Percentiles rank a stretch among this genome's conserved stretches.
phyloP scores from a whole-genome alignment of 306 rosid species.

The Cucurbita pepo region DNA sequence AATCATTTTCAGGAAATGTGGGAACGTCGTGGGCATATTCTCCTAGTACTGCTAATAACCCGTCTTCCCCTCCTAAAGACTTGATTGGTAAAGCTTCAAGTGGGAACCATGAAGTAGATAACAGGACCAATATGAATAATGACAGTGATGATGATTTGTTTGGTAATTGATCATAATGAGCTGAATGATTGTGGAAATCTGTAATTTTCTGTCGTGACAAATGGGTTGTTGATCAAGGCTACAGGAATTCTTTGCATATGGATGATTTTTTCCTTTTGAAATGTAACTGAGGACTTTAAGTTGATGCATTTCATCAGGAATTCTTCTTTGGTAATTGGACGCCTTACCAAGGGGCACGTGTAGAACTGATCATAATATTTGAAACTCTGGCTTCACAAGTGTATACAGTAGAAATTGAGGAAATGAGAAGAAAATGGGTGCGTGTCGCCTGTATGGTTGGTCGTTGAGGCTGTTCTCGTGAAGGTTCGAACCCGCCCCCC shows the following conservation, averaged over 20 bases:
- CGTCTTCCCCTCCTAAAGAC: conserved; percentile 25
- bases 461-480: not conserved
- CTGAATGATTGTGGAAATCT: not conserved
- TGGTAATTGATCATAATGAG: conserved; percentile 30
- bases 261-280: not conserved
- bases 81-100: conserved; percentile 18
- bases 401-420: not conserved
- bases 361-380: not conserved
- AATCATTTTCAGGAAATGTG: conserved; percentile 55
- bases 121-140: conserved; percentile 27
- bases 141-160: conserved; percentile 66
- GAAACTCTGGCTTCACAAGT: not conserved
- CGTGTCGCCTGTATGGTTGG: not conserved
- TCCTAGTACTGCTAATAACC: conserved; percentile 16
- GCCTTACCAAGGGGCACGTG: not conserved
- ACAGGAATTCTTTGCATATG: conserved; percentile 1
- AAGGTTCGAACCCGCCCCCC: no score
- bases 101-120: conserved; percentile 29
- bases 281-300: not conserved
- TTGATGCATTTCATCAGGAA: not conserved
- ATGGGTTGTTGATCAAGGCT: not conserved
- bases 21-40: conserved; percentile 95
- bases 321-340: not conserved
- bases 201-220: not conserved
- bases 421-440: not conserved